Evolutionary conservation across 106 monocot species (phyloP), one percentile per base, ranked within the genome.

Genomic region (Phalaenopsis equestris): DNA sequence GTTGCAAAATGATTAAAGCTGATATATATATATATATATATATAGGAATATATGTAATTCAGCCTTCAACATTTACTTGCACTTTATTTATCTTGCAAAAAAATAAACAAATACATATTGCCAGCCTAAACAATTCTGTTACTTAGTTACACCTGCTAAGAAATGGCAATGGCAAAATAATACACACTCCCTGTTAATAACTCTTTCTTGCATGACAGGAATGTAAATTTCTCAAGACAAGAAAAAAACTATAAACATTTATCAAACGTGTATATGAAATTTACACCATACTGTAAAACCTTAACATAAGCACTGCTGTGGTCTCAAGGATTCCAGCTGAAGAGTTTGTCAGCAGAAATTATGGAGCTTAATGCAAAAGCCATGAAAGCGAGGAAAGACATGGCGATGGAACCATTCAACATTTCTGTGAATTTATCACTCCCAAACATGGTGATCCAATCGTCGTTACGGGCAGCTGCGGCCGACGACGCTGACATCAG

Each of bases 301-400:
- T 12, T 39, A 36, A 11, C 39, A 43, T 45, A 36, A 1, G 15
- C n/a, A 45, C 19, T 45, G n/a, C 4, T 18, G 43, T 19, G 18
- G 18, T 48, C 23, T 76, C 76, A 83, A 24, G 19, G 43, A 30
- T 42, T 78, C 78, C 70, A 56, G 45, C 78, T 55, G 7, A 83
- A 78, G 46, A 81, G 70, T 37, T 81, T 81, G 38, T 61, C 57
- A 14, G 85, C 81, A 15, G 81, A 81, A 56, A 85, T 85, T 55
- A 85, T 16, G 14, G 85, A 80, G 77, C 85, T 85, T 24, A 78
- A 43, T 23, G 81, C 80, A 68, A 85, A 72, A 19, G 81, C 80
- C 41, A 85, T 56, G 56, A 85, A 85, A 43, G 85, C 85, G 6
- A 85, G 70, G 81, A 85, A 85, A 17, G 85, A 85, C 42, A 85